A percentile compares a stretch with the other conserved stretches of the same genome.
These are phyloP conservation scores for Scheffersomyces coipomensis DNA, from an alignment of 805 yeast genomes.

Conservation along the genomic window DNA sequence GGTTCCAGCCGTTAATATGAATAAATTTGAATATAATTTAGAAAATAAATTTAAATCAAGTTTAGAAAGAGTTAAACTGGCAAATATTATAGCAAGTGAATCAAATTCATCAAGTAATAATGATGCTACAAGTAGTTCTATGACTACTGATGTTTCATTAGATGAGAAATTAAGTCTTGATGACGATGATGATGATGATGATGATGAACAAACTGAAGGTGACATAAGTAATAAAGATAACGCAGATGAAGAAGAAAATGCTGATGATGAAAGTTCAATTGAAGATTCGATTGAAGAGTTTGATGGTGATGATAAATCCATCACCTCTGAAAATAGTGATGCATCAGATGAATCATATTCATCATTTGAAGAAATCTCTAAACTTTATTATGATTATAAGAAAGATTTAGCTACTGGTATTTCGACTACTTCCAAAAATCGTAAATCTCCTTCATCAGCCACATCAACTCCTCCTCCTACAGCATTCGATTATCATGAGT, in stretches of 20 bases:
- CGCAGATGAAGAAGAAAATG: background rate
- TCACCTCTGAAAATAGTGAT: constrained; percentile 12
- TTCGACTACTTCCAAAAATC: no score
- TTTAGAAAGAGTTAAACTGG: no score
- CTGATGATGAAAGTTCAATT: constrained; percentile 3
- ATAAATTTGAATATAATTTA: constrained; percentile 46
- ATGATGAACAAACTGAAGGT: background rate
- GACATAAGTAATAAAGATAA: background rate
- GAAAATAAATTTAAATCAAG: constrained; percentile 31
- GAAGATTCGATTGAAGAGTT: constrained; percentile 7
- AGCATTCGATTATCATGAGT: constrained; percentile 25
- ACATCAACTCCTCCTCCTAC: constrained; percentile 11
- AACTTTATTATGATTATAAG: constrained; percentile 29
- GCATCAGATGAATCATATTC: constrained; percentile 31
- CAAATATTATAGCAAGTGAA: constrained; percentile 5
- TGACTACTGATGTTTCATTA: background rate
- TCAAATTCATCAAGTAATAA: constrained; percentile 1
- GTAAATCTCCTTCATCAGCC: no score
- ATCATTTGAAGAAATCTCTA: constrained; percentile 39
- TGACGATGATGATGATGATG: background rate
- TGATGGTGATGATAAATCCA: constrained; percentile 10
- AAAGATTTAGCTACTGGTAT: constrained; percentile 15
- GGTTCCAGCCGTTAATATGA: constrained; percentile 61
- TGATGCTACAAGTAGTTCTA: background rate
- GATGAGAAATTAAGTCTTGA: background rate